A percentile compares a stretch with the other conserved stretches of the same genome.
phyloP scores from a whole-genome alignment of 2,329 filamentous ascomycete genomes.

The Septoria petroselini region DNA sequence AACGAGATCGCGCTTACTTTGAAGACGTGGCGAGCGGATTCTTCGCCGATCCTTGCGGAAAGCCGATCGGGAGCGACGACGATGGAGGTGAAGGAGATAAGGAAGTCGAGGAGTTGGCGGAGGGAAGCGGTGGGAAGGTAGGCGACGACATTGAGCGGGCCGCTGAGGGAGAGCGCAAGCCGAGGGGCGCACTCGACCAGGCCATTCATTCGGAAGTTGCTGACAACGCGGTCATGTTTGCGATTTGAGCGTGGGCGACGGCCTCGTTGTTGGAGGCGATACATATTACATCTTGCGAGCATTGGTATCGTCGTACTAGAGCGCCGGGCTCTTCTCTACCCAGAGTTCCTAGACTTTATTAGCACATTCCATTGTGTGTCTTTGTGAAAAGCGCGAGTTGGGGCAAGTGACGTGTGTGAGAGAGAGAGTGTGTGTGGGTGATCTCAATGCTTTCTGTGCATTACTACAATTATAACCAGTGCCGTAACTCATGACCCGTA shows the following conservation, averaged over 20 bases:
- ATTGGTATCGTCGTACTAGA: too few species aligned
- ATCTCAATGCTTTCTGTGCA: slow-evolving; percentile 8
- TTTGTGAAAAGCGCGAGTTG: too few species aligned
- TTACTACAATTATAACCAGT: slow-evolving; percentile 13
- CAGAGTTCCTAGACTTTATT: too few species aligned
- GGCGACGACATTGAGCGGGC: neutral
- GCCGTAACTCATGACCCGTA: slow-evolving; percentile 13
- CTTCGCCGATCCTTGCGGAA: slow-evolving; percentile 13
- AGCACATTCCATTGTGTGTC: too few species aligned
- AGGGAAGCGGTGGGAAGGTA: neutral
- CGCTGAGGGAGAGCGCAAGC: neutral
- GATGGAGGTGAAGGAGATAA: neutral
- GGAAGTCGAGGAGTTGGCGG: neutral
- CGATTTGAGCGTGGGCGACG: too few species aligned
- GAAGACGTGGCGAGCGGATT: neutral
- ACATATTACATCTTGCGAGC: too few species aligned
- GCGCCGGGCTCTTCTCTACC: too few species aligned
- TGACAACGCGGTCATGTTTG: too few species aligned
- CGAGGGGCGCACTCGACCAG: neutral
- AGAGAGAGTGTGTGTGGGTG: neutral
- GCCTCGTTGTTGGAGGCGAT: too few species aligned
- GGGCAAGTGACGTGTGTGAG: neutral
- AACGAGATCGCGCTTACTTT: slow-evolving; percentile 7
- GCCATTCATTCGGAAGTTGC: too few species aligned
- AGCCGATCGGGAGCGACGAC: neutral